Evolutionary conservation across 306 rosid species (phyloP).

Genomic region (Vigna hirtella): DNA sequence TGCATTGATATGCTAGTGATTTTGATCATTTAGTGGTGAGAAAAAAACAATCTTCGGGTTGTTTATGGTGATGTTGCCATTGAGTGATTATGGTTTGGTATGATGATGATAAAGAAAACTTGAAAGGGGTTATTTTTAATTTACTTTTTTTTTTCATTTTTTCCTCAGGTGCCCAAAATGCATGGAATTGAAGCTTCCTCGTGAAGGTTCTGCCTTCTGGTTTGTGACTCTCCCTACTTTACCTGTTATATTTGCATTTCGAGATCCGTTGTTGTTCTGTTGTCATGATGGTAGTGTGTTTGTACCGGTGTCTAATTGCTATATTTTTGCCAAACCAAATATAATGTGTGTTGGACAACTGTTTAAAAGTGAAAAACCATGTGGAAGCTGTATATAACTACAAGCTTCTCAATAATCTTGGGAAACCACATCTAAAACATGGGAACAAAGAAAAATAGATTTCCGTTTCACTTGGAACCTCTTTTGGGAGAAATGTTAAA

Average conservation of each 20-base stretch:
- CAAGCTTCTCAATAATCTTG: background rate
- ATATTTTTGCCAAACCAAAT: background rate
- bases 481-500: background rate
- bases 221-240: constrained; percentile 52
- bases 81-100: constrained; percentile 6
- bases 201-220: constrained; percentile 93
- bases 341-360: background rate
- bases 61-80: background rate
- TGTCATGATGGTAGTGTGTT: background rate
- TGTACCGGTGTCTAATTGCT: background rate
- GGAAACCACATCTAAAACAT: background rate
- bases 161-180: constrained; percentile 89
- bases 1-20: background rate
- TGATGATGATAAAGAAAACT: background rate
- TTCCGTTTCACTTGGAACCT: background rate
- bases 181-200: constrained; percentile 87
- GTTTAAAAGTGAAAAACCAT: background rate
- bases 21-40: constrained; percentile 23
- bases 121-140: background rate
- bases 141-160: background rate
- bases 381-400: background rate
- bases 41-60: background rate
- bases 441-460: background rate
- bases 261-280: background rate
- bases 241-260: constrained; percentile 10